Base-by-base conservation (phyloP, 1,284 basidiomycete genomes). In the Austroboletus novae-zelandiae region DNA sequence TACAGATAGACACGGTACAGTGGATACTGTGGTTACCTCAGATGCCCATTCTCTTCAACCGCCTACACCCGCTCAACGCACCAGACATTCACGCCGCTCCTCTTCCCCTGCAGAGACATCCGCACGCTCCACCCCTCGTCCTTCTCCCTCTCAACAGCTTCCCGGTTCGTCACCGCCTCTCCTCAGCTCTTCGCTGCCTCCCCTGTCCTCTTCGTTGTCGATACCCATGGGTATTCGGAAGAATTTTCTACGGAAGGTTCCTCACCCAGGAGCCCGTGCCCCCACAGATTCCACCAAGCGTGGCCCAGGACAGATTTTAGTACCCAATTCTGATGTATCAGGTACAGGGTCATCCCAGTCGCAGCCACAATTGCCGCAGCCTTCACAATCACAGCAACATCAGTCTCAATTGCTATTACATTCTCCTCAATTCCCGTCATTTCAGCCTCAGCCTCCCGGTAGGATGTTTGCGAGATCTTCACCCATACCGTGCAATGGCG, bases 271-370 rank as follows among this genome's bases (percentile, higher is more conserved):
- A 36, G 25, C 48, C 23, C 47, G 45, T 11, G 39, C 34, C 30
- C 25, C 45, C 11, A 53, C 20, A 29, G 53, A 66, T 34, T 27
- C 55, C 39, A 43, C 46, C 32, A 58, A 53, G 23, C 55, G 59
- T 29, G 62, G 61, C n/a, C 47, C 58, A n/a, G 47, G 40, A 36
- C 67, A 53, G 18, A 53, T 66, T 17, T 47, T 69, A 10, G 64
- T 69, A n/a, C 64, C 66, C 1, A 68, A 66, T 30, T 69, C 64
- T 15, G 64, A 66, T 45, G 40, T 60, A 11, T 68, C 64, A 10
- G 60, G 64, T 17, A 47, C 53, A 18, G 61, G 57, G 37, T 65
- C 61, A 4, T 64, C 65, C 27, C 65, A 66, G n/a, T 36, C 54
- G 23, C 43, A 47, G 30, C 55, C 59, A 32, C 64, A 62, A 42